Evolutionary conservation across 1,139 yeast genomes (phyloP).

Genomic region (Geotrichum fermentans): DNA sequence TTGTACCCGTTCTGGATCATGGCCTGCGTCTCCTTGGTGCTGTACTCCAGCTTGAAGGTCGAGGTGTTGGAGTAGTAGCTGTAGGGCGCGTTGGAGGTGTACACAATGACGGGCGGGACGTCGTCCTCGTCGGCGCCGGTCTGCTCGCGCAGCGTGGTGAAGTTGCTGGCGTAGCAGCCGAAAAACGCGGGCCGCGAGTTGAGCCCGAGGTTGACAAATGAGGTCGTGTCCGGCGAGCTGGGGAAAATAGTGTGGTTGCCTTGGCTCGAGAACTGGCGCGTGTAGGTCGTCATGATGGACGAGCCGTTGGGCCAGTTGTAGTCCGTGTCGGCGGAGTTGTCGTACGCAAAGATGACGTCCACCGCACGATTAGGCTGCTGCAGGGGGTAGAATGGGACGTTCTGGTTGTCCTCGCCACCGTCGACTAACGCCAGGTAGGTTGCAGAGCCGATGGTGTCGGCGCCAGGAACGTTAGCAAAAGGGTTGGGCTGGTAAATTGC

Average conservation of each 20-base stretch:
- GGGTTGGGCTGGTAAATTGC: constrained; percentile 78
- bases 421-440: constrained; percentile 65
- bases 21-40: constrained; percentile 51
- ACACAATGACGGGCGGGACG: constrained; percentile 69
- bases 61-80: constrained; percentile 64
- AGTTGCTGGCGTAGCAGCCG: constrained; percentile 20
- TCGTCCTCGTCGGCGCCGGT: constrained; percentile 17
- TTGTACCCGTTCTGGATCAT: constrained; percentile 80
- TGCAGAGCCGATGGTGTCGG: constrained; percentile 32
- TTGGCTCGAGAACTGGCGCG: constrained; percentile 45
- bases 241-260: constrained; percentile 56
- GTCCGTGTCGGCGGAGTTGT: constrained; percentile 74
- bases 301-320: constrained; percentile 69
- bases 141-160: constrained; percentile 24
- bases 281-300: constrained; percentile 53
- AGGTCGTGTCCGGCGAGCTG: constrained; percentile 68
- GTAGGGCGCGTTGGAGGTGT: constrained; percentile 73
- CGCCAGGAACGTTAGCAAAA: constrained; percentile 40
- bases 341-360: constrained; percentile 78
- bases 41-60: constrained; percentile 63
- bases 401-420: constrained; percentile 83
- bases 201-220: constrained; percentile 48
- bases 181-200: constrained; percentile 40
- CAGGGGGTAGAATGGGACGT: constrained; percentile 73
- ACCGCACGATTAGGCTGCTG: constrained; percentile 65